Base-by-base conservation (phyloP, 768 basidiomycete genomes). In the Mycena alexandri region DNA sequence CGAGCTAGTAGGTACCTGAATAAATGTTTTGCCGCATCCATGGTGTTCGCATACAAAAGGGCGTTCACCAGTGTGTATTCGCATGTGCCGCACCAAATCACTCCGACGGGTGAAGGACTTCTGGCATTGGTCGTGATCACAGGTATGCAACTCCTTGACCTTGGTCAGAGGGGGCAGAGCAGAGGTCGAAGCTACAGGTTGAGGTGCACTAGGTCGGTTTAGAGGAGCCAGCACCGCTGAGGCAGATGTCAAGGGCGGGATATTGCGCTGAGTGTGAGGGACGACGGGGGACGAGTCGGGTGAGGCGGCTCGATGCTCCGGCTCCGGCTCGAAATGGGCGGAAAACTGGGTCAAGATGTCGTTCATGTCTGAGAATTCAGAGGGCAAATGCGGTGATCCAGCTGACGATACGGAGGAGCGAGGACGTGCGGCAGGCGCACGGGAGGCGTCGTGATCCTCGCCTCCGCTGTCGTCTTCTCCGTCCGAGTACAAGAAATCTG, bases 1-100 rank as follows among this genome's bases (percentile, higher is more conserved):
- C 9, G 52, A 62, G 29, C 25, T 61, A 44, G 78, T 55, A 33
- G 12, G 61, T 77, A 94, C 94, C 87, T 96, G 94, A 73, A 96
- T 95, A 73, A 96, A 96, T 3, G 92, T 92, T 83, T 96, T 96
- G 57, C 93, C 93, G 64, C 94, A 96, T 33, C 89, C 90, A 33
- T 79, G 73, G 71, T 93, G 84, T 38, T 83, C 82, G 71, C 94
- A 96, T 14, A 89, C 82, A 77, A 93, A 95, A 3, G 94, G 94
- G 57, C 94, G 85, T 77, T 96, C 94, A 19, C 94, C 94, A 0
- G 94, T 95, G 73, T 96, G 94, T 82, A 95, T 95, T 48, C 93
- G 88, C 84, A 89, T 92, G 75, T 96, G 94, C 29, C 94, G 88
- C 46, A 89, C 86, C 50, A 96, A 84, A 75, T 96, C 94, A 74